Evolutionary conservation across 1,284 basidiomycete species (phyloP), one percentile per base, ranked within the genome.

Genomic region (Filobasidium uniguttulatum): DNA sequence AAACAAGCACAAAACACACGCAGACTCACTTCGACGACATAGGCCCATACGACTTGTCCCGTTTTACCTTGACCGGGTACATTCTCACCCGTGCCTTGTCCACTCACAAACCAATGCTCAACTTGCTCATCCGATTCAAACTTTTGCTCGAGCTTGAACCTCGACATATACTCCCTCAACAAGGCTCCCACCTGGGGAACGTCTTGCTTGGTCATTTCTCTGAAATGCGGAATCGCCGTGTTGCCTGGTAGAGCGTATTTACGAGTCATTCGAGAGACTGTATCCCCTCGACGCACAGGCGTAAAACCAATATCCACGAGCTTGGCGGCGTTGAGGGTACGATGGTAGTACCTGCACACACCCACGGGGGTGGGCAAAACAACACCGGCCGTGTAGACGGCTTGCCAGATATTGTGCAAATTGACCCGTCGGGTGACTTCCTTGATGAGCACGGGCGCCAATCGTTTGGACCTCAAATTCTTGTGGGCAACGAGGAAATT

Each of bases 401-500:
- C 94, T 69, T 99, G 94, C 73, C 96, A 98, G 46, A 94, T 76
- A 44, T 89, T 85, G 55, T 80, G 77, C 17, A 97, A 73, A 66
- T 98, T 81, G 56, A 87, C 86, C 62, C 87, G 85, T 15, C 94
- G 78, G 0, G 94, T 99, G 25, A 98, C 85, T 68, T 99, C 94
- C 68, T 97, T 96, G 72, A 99, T 99, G 46, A 99, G 76, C 23
- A 98, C 86, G 0, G 94, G 94, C 0, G 94, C 84, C 17, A 99
- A 76, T 30, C 94, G 84, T 67, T 97, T 98, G 5, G 88, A 86
- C 12, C 94, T 82, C 43, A 98, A 73, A 69, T 96, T 96, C 73
- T 99, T 99, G 77, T 97, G 93, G 3, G 97, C 82, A 61, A 90
- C 96, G 45, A 99, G 80, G 69, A 91, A 98, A 70, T 99, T 98